These are phyloP conservation scores for Helichrysum umbraculigerum DNA, from an alignment of 129 eudicot species.

Conservation along the genomic window DNA sequence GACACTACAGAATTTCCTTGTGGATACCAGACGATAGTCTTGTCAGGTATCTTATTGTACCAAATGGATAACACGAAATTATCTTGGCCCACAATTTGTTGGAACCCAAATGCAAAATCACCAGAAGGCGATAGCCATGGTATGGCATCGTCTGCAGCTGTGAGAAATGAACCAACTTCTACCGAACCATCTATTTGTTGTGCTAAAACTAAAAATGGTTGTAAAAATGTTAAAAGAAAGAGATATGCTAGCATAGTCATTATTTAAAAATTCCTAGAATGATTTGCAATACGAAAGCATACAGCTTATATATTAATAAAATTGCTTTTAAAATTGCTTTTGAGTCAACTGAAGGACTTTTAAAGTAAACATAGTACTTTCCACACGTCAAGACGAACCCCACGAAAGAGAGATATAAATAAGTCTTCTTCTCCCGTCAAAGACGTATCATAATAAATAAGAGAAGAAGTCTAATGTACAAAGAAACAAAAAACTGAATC, in stretches of 20 bases:
- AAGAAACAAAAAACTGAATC: no score
- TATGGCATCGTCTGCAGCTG: conserved; percentile 18
- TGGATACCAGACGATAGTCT: conserved; percentile 37
- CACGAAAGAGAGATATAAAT: no score
- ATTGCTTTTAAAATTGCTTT: neutral
- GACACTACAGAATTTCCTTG: neutral
- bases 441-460: no score
- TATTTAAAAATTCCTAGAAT: no score
- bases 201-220: conserved; percentile 5
- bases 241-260: conserved; percentile 11
- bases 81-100: conserved; percentile 19
- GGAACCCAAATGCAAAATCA: conserved; percentile 62
- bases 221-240: neutral
- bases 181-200: conserved; percentile 42
- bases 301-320: neutral
- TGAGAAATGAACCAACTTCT: conserved; percentile 33
- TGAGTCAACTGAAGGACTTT: conserved; percentile 16
- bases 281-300: neutral
- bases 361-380: no score
- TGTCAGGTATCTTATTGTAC: conserved; percentile 36
- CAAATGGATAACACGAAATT: conserved; percentile 38
- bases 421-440: no score
- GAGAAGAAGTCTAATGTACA: no score
- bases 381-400: no score
- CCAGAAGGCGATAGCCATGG: conserved; percentile 56